Base-by-base conservation (phyloP, 805 yeast genomes). In the Candida orba region DNA sequence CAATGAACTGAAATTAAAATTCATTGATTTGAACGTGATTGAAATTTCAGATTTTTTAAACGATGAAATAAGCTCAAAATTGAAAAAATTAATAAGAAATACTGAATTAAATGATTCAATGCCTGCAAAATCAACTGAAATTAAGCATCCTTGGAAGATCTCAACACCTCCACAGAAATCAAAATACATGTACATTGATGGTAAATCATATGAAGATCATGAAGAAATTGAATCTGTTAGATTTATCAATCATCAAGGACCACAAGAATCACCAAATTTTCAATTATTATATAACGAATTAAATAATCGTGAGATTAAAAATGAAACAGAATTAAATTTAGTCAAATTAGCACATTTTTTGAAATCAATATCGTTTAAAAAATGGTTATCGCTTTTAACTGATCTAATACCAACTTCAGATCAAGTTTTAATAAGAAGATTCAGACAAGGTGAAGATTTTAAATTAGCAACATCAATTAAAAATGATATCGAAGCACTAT, bases 131-230 rank as follows among this genome's bases (percentile, higher is more conserved):
- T 71, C 81, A 13, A 53, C 60, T 2, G 84, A 84, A 24, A 76
- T 85, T 1, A 42, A 58, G 9, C 68, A 62, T 39, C 96, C 96
- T 8, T 93, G 99, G 99, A 81, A 83, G 49, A 71, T 89, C 34
- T 93, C 97, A 1, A 76, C 84, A 39, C 98, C 99, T 8, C 93
- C 97, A 8, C 98, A 91, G 58, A 88, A 93, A 60, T 90, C 89
- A 66, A 69, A 96, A 49, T 93, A 73, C 58, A 62, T 88, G 69
- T 91, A 88, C 59, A 71, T 90, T 29, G 95, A 87, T 58, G 91
- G 91, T 4, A 66, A 68, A 44, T 58, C 70, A 12, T 56, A 53
- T 12, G 66, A 59, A 39, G 56, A 59, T 13, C 29, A 37, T 27
- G 55, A 61, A 6, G 50, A 54, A 14, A 59, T 58, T 37, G 60